phyloP scores from a whole-genome alignment of 768 basidiomycete species.

The Tulasnella sp. region DNA sequence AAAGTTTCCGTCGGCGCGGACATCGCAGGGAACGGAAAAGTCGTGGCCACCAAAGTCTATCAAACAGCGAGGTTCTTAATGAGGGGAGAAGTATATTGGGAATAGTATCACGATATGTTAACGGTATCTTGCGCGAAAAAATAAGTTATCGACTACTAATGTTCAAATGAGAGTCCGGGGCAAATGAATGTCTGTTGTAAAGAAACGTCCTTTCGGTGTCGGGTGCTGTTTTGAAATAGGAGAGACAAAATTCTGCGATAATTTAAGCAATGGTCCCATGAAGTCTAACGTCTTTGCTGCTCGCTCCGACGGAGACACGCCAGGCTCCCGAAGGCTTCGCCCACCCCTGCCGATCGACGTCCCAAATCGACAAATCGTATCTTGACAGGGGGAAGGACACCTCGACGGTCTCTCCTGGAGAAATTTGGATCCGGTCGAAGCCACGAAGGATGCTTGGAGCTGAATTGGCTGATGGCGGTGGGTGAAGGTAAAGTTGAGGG shows the following conservation, averaged over 20 bases:
- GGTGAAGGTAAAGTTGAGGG: conserved; percentile 34
- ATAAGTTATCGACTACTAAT: background rate
- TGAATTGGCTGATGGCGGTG: conserved; percentile 29
- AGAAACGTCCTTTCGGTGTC: background rate
- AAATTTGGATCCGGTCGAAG: conserved; percentile 32
- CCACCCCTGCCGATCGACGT: conserved; percentile 29
- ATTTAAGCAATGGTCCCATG: conserved; percentile 16
- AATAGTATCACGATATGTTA: conserved; percentile 11
- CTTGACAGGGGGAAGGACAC: conserved; percentile 25
- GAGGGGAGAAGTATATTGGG: conserved; percentile 68
- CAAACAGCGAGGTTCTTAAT: conserved; percentile 68
- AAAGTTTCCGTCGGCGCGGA: conserved; percentile 63
- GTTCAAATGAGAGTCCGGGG: background rate
- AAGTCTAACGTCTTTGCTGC: conserved; percentile 25
- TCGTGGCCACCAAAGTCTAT: conserved; percentile 59
- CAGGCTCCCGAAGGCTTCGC: conserved; percentile 16
- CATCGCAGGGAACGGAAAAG: conserved; percentile 46
- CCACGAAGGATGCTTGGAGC: conserved; percentile 34
- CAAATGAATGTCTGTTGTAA: background rate
- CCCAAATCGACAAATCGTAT: conserved; percentile 30
- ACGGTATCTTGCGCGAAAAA: background rate
- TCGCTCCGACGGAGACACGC: conserved; percentile 26
- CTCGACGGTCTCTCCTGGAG: conserved; percentile 29
- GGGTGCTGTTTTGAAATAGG: background rate
- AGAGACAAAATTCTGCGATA: background rate